Conservation (phyloP, 179 eudicot genomes). For the Monotropa hypopitys region DNA sequence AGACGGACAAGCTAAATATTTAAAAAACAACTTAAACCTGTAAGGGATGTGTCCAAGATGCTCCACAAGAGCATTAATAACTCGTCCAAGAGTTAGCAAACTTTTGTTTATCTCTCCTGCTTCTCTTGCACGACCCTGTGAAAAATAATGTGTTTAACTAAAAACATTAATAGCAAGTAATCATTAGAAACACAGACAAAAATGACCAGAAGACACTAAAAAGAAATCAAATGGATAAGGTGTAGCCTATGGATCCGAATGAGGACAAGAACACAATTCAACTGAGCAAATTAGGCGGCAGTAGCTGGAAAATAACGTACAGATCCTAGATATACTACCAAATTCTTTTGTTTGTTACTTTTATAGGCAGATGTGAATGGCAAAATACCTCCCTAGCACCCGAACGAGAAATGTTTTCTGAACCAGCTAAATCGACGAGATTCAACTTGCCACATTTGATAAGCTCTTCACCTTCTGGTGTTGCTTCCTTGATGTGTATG, state of each 20-base stretch:
- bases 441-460: constrained; percentile 96
- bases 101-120: constrained; percentile 99
- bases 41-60: constrained; percentile 96
- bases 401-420: constrained; percentile 95
- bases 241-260: neutral
- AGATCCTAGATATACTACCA: neutral
- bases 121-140: constrained; percentile 98
- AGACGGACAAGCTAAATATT: neutral
- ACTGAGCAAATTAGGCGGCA: no score
- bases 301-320: neutral
- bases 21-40: constrained; percentile 31
- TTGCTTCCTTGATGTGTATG: constrained; percentile 95
- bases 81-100: constrained; percentile 89
- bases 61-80: constrained; percentile 93
- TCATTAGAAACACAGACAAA: neutral
- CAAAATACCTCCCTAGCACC: constrained; percentile 88
- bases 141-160: neutral
- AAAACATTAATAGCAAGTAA: neutral
- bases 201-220: neutral
- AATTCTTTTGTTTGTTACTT: neutral
- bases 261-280: neutral
- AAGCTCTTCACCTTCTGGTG: constrained; percentile 98
- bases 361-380: neutral
- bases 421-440: constrained; percentile 95
- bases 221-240: neutral